These are phyloP conservation scores for Phytophthora foliorum DNA, from an alignment of 352 stramenopile genomes.

Conservation along the genomic window DNA sequence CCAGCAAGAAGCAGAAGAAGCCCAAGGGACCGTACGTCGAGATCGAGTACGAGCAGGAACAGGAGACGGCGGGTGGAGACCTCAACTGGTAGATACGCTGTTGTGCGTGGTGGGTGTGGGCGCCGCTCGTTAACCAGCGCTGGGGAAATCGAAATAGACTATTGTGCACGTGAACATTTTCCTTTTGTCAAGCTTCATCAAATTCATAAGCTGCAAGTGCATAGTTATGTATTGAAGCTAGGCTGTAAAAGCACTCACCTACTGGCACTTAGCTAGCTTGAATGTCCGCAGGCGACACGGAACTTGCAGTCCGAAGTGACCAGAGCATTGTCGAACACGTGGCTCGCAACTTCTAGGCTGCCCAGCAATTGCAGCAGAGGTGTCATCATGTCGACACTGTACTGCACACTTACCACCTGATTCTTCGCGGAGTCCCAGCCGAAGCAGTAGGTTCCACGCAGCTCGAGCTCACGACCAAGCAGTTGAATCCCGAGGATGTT, in stretches of 20 bases:
- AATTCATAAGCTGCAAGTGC: too few relatives aligned
- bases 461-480: not conserved
- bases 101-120: conserved; percentile 17
- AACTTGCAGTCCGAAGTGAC: conserved; percentile 1
- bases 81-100: conserved; percentile 60
- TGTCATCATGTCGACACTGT: not conserved
- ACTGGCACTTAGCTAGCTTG: not conserved
- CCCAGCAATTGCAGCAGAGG: not conserved
- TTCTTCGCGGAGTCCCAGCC: not conserved
- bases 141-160: conserved; percentile 46
- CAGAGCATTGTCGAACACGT: not conserved
- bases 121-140: conserved; percentile 12
- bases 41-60: conserved; percentile 90
- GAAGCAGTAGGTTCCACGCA: not conserved
- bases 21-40: conserved; percentile 84
- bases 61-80: conserved; percentile 55
- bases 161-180: conserved; percentile 40
- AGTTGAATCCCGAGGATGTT: not conserved
- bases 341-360: not conserved
- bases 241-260: not conserved
- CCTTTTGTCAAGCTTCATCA: not conserved
- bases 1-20: conserved; percentile 76
- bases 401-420: not conserved
- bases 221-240: not conserved
- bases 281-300: not conserved